These are phyloP conservation scores for Pichia sp. DNA, from an alignment of 1,139 yeast genomes.

Conservation along the genomic window DNA sequence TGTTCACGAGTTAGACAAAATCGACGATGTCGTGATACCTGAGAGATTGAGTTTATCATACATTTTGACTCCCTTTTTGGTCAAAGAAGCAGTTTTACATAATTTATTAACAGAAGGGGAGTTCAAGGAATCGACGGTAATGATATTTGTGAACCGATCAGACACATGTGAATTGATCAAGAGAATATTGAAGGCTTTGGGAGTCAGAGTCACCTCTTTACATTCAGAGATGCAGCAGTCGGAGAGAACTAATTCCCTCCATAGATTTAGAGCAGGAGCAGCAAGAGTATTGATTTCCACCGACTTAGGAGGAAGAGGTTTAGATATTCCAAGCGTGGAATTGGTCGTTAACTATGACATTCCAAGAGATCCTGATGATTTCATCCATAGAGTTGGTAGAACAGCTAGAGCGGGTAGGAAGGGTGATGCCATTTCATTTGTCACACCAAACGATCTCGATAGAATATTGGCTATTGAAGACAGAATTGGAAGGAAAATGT, in stretches of 20 bases:
- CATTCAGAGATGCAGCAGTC: slow-evolving; percentile 94
- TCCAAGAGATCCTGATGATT: slow-evolving; percentile 96
- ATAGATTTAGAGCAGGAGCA: slow-evolving; percentile 89
- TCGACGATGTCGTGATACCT: slow-evolving; percentile 73
- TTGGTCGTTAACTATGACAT: slow-evolving; percentile 86
- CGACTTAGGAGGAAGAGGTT: slow-evolving; percentile 95
- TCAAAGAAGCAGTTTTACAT: slow-evolving; percentile 82
- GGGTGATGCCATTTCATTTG: slow-evolving; percentile 64
- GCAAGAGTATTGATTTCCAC: slow-evolving; percentile 91
- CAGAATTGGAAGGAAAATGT: slow-evolving; percentile 74
- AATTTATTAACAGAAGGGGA: slow-evolving; percentile 56
- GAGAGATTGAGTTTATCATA: slow-evolving; percentile 53
- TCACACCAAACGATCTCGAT: slow-evolving; percentile 78
- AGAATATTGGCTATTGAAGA: slow-evolving; percentile 83
- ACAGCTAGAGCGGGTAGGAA: slow-evolving; percentile 98
- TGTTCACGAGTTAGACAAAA: slow-evolving; percentile 73
- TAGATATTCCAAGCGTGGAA: slow-evolving; percentile 90
- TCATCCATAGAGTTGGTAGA: slow-evolving; percentile 98
- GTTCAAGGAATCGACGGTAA: slow-evolving; percentile 60
- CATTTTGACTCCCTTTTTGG: slow-evolving; percentile 67
- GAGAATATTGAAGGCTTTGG: slow-evolving; percentile 66
- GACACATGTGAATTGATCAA: slow-evolving; percentile 81
- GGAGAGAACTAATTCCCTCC: slow-evolving; percentile 85
- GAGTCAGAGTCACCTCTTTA: slow-evolving; percentile 75
- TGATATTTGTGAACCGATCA: slow-evolving; percentile 88